Percentiles rank a stretch among this genome's conserved stretches.
These are phyloP conservation scores for Diaporthe nobilis DNA, from an alignment of 2,329 filamentous ascomycete species.

Conservation along the genomic window DNA sequence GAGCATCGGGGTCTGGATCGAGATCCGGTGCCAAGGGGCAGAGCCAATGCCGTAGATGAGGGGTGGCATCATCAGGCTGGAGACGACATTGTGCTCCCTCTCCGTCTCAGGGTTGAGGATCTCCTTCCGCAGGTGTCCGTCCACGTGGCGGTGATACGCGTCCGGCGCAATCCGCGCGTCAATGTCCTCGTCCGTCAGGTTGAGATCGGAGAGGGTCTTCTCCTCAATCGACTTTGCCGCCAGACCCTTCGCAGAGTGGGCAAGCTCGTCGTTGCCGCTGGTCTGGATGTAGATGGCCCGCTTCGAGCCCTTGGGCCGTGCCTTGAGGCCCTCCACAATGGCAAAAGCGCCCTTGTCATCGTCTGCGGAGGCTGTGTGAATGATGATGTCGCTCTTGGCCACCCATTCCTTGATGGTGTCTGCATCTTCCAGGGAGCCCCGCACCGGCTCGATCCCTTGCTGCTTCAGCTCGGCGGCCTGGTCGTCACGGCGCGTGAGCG, in stretches of 20 bases:
- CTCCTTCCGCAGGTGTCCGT: constrained; percentile 35
- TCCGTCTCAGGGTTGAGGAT: constrained; percentile 37
- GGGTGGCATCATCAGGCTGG: constrained; percentile 41
- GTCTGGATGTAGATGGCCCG: constrained; percentile 42
- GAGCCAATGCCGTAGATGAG: constrained; percentile 41
- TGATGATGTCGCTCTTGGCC: constrained; percentile 39
- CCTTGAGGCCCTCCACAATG: constrained; percentile 39
- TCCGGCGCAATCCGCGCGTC: constrained; percentile 37
- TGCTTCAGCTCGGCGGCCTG: constrained; percentile 38
- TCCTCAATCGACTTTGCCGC: constrained; percentile 19
- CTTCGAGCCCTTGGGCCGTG: constrained; percentile 28
- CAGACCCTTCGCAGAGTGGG: constrained; percentile 30
- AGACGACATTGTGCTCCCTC: constrained; percentile 40
- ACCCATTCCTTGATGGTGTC: constrained; percentile 39
- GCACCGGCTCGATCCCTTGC: constrained; percentile 38
- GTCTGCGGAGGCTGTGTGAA: constrained; percentile 41
- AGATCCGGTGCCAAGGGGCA: constrained; percentile 37
- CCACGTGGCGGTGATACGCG: constrained; percentile 41
- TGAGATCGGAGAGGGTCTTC: constrained; percentile 39
- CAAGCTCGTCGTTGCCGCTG: constrained; percentile 43
- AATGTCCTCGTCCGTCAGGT: constrained; percentile 38
- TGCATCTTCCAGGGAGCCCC: constrained; percentile 34
- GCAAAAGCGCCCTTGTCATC: constrained; percentile 36
- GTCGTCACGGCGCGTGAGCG: constrained; percentile 40
- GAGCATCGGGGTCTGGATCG: constrained; percentile 42